Evolutionary conservation across 2,329 filamentous ascomycete species (phyloP).

Genomic region (Botrytis medusae): DNA sequence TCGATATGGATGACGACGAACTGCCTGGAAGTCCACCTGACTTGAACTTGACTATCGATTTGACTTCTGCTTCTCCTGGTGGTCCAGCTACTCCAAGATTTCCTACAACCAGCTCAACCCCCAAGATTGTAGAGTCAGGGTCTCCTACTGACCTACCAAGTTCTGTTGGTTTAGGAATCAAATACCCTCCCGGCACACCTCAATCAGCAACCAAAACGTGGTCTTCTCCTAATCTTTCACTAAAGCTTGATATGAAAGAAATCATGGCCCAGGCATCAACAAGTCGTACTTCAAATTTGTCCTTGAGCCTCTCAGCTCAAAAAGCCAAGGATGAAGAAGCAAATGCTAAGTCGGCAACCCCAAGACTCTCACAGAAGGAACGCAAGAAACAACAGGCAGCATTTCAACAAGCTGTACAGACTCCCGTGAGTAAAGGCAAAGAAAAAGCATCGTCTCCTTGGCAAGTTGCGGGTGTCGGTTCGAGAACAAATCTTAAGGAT

Average conservation of each 20-base stretch:
- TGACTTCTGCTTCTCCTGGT: slow-evolving; percentile 4
- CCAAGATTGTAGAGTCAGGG: slow-evolving; percentile 20
- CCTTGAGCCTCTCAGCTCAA: slow-evolving; percentile 54
- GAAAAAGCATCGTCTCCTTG: slow-evolving; percentile 56
- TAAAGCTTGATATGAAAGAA: slow-evolving; percentile 61
- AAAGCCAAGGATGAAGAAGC: slow-evolving; percentile 40
- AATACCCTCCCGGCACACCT: slow-evolving; percentile 10
- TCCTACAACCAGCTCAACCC: slow-evolving; percentile 12
- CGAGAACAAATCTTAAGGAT: slow-evolving; percentile 53
- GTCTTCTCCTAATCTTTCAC: slow-evolving; percentile 37
- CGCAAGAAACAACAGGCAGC: slow-evolving; percentile 73
- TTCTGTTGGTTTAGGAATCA: slow-evolving; percentile 13
- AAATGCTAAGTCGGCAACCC: slow-evolving; percentile 42
- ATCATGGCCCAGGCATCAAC: slow-evolving; percentile 74
- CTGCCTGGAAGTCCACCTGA: slow-evolving; percentile 17
- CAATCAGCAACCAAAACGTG: slow-evolving; percentile 34
- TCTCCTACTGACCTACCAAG: slow-evolving; percentile 8
- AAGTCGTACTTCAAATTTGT: slow-evolving; percentile 50
- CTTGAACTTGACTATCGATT: slow-evolving; percentile 14
- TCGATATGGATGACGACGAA: slow-evolving; percentile 79
- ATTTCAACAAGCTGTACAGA: slow-evolving; percentile 43
- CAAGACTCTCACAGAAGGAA: slow-evolving; percentile 86
- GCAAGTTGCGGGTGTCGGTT: slow-evolving; percentile 56
- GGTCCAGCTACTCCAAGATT: slow-evolving; percentile 9
- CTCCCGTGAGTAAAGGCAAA: slow-evolving; percentile 45